Evolutionary conservation across 1,139 yeast species (phyloP).

Genomic region (Kodamaea alishanica): DNA sequence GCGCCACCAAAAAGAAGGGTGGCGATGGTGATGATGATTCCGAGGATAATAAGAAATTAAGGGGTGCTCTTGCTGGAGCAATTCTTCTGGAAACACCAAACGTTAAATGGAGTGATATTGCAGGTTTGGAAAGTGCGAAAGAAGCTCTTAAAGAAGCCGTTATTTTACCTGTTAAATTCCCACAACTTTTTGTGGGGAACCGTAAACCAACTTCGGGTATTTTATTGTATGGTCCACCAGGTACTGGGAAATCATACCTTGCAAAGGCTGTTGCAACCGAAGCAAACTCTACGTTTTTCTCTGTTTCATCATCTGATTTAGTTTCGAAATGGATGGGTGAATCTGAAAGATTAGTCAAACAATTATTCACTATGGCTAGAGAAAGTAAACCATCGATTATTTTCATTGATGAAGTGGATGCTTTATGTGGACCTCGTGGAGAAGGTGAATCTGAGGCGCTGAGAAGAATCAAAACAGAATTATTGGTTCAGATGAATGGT

Average conservation of each 20-base stretch:
- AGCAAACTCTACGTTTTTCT: constrained; percentile 93
- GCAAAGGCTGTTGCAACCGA: constrained; percentile 99
- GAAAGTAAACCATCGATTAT: constrained; percentile 94
- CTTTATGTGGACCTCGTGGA: constrained; percentile 96
- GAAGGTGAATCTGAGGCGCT: constrained; percentile 98
- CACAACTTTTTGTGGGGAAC: constrained; percentile 90
- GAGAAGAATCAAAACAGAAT: constrained; percentile 92
- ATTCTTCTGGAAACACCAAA: constrained; percentile 90
- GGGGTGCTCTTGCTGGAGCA: constrained; percentile 92
- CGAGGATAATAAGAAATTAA: constrained; percentile 78
- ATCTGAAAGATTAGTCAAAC: constrained; percentile 90
- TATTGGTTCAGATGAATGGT: constrained; percentile 97
- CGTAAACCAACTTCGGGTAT: constrained; percentile 93
- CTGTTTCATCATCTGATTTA: constrained; percentile 89
- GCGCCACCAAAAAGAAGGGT: constrained; percentile 56
- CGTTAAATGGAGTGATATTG: constrained; percentile 92
- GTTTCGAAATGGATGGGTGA: constrained; percentile 99
- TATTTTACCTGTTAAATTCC: constrained; percentile 89
- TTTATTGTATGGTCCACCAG: constrained; percentile 94
- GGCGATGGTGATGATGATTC: constrained; percentile 64
- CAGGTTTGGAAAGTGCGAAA: constrained; percentile 92
- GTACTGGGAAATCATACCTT: constrained; percentile 94
- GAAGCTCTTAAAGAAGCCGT: constrained; percentile 98
- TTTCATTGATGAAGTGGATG: constrained; percentile 97
- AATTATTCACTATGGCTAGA: constrained; percentile 90